Conservation (phyloP, 495 filamentous ascomycete genomes). For the Daldinia grandis region DNA sequence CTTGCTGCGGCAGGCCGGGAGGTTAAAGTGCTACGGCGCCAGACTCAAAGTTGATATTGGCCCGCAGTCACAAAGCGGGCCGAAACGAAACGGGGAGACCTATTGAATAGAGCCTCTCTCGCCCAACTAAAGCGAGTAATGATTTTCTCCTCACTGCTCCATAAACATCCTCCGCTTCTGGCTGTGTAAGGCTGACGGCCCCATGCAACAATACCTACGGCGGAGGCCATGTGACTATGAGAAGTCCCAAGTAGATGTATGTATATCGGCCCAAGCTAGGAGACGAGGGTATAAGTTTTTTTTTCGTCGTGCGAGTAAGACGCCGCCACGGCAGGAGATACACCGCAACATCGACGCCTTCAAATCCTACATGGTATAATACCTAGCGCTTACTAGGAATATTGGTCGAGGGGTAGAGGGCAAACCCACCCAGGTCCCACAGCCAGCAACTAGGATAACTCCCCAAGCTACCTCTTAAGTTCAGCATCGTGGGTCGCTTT, state of each 20-base stretch:
- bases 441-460: neutral
- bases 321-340: neutral
- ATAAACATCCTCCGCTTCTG: neutral
- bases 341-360: constrained; percentile 14
- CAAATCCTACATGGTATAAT: neutral
- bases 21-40: neutral
- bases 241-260: neutral
- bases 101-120: constrained; percentile 10
- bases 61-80: constrained; percentile 27
- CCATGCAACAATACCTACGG: constrained; percentile 5
- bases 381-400: constrained; percentile 27
- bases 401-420: neutral
- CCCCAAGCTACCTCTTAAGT: neutral
- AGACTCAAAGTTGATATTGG: constrained; percentile 10
- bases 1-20: constrained; percentile 15
- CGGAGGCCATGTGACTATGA: constrained; percentile 17
- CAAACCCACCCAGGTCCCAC: neutral
- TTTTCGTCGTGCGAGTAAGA: neutral
- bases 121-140: constrained; percentile 7
- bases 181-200: constrained; percentile 29
- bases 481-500: neutral
- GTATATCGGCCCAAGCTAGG: neutral
- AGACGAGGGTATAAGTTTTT: neutral
- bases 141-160: constrained; percentile 20
- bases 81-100: constrained; percentile 20